A percentile compares a stretch with the other conserved stretches of the same genome.
Conservation (phyloP, 495 filamentous ascomycete species). For the Penicillium samsonianum region DNA sequence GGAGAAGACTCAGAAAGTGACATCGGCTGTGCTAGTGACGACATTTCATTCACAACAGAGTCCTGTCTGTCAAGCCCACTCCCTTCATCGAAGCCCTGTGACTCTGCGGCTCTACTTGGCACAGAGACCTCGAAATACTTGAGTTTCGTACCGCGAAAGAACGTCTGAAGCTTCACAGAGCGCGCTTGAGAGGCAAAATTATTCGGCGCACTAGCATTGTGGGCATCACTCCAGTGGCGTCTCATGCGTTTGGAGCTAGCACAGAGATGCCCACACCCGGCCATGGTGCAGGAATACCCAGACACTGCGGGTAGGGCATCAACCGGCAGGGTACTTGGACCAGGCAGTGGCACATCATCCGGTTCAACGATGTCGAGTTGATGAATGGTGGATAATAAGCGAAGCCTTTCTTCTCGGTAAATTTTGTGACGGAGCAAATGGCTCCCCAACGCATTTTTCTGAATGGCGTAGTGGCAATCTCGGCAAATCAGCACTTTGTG, state of each 20-base stretch:
- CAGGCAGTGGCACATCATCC: background rate
- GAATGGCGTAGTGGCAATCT: background rate
- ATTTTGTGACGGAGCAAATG: background rate
- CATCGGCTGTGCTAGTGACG: background rate
- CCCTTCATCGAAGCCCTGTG: background rate
- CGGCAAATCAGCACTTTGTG: background rate
- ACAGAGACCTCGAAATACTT: background rate
- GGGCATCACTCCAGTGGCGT: background rate
- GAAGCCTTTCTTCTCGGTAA: background rate
- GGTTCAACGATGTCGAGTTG: background rate
- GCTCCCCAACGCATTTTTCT: background rate
- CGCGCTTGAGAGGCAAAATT: background rate
- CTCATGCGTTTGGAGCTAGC: background rate
- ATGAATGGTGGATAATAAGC: background rate
- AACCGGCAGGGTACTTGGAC: background rate
- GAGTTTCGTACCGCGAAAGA: background rate
- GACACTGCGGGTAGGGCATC: background rate
- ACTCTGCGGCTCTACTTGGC: background rate
- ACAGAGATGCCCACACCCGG: background rate
- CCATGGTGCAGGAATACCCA: background rate
- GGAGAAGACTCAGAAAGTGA: background rate
- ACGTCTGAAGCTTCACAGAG: background rate
- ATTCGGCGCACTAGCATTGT: background rate
- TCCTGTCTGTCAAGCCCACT: background rate
- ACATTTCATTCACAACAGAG: background rate